Conservation (phyloP, 2,329 filamentous ascomycete species). For the Diaporthe ampelina region DNA sequence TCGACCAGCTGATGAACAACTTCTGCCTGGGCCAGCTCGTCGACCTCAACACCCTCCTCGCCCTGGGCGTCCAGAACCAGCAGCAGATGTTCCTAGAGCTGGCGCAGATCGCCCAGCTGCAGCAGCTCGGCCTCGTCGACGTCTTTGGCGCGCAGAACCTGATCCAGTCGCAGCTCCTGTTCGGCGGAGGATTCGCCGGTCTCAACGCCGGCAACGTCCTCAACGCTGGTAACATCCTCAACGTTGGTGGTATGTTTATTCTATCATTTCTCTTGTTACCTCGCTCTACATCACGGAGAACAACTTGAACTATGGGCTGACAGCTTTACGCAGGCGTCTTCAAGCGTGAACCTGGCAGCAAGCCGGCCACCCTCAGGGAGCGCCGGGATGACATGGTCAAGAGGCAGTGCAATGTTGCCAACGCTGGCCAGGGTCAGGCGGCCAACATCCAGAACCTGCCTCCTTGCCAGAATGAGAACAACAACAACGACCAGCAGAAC, state of each 20-base stretch:
- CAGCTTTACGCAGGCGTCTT: conserved; percentile 44
- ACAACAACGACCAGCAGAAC: not conserved
- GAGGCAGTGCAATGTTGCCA: conserved; percentile 45
- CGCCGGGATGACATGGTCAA: conserved; percentile 46
- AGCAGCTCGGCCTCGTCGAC: conserved; percentile 49
- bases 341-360: conserved; percentile 48
- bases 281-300: too few species aligned
- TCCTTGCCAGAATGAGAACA: conserved; percentile 12
- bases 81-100: conserved; percentile 52
- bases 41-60: conserved; percentile 45
- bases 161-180: conserved; percentile 46
- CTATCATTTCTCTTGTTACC: too few species aligned
- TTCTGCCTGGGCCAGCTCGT: conserved; percentile 49
- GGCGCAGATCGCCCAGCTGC: conserved; percentile 50
- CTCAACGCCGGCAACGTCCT: conserved; percentile 35
- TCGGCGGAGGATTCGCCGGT: conserved; percentile 37
- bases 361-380: conserved; percentile 47
- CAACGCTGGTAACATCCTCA: too few species aligned
- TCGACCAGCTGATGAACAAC: conserved; percentile 48
- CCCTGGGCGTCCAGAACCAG: conserved; percentile 46
- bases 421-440: not conserved
- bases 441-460: conserved; percentile 29
- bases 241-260: too few species aligned
- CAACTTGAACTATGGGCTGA: too few species aligned
- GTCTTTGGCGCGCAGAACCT: conserved; percentile 48